These are phyloP conservation scores for Colletotrichum sp. DNA, from an alignment of 2,329 filamentous ascomycete species.

Conservation along the genomic window DNA sequence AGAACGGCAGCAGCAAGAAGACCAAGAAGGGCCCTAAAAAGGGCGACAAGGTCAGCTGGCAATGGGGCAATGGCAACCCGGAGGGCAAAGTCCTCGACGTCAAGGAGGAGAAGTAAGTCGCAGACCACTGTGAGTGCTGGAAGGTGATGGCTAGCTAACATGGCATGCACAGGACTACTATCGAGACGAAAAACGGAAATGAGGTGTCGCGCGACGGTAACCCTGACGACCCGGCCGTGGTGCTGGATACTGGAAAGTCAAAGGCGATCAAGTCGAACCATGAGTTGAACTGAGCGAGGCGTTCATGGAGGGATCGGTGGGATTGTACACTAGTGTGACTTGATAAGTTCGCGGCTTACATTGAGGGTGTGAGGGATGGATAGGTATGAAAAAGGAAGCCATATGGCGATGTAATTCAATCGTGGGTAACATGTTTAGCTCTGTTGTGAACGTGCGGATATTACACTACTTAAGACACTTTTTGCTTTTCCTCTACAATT, in stretches of 20 bases:
- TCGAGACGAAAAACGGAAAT: conserved; percentile 47
- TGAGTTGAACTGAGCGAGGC: conserved; percentile 35
- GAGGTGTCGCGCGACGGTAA: conserved; percentile 44
- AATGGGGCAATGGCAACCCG: conserved; percentile 48
- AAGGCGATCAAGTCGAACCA: conserved; percentile 46
- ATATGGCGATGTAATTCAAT: not conserved
- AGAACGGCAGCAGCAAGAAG: conserved; percentile 9
- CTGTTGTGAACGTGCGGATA: rapidly evolving
- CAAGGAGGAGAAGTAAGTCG: conserved; percentile 43
- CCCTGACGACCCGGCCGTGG: conserved; percentile 45
- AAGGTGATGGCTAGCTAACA: not conserved
- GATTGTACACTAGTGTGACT: not conserved
- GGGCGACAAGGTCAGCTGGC: conserved; percentile 51
- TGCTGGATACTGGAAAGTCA: conserved; percentile 41
- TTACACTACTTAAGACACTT: not conserved
- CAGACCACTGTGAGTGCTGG: too few relatives aligned
- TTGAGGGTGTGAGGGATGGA: not conserved
- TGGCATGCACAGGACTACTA: conserved; percentile 32
- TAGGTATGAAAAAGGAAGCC: not conserved
- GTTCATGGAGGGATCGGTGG: not conserved
- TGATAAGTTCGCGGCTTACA: not conserved
- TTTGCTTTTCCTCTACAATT: not conserved
- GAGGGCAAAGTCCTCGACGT: conserved; percentile 50
- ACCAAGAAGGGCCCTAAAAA: conserved; percentile 37
- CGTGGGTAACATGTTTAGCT: not conserved